Percentiles rank a stretch among this genome's conserved stretches.
phyloP scores from a whole-genome alignment of 306 rosid species.

The Canavalia ensiformis region DNA sequence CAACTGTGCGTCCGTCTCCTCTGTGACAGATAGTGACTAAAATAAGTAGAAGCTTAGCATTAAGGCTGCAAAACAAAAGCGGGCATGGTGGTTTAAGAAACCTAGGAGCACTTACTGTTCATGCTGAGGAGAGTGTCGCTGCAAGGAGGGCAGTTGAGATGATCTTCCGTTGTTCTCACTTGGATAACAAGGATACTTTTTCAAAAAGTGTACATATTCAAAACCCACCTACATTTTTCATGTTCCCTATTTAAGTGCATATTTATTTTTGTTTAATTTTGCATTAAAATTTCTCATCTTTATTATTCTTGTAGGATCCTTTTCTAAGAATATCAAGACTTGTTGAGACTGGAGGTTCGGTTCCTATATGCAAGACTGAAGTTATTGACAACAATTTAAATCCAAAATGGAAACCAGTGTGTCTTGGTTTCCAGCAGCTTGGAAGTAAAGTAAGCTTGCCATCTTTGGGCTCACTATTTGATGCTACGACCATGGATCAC shows the following conservation, averaged over 20 bases:
- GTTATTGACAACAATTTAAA: constrained; percentile 72
- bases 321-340: constrained; percentile 80
- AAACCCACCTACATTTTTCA: not conserved
- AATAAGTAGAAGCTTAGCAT: constrained; percentile 59
- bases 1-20: not conserved
- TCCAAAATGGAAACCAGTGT: constrained; percentile 84
- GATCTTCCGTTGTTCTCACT: constrained; percentile 69
- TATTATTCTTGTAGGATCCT: constrained; percentile 71
- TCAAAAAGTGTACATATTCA: constrained; percentile 72
- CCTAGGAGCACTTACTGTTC: constrained; percentile 72
- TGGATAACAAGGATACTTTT: constrained; percentile 81
- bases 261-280: not conserved
- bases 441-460: constrained; percentile 76
- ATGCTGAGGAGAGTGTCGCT: constrained; percentile 78
- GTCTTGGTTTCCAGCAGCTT: constrained; percentile 70
- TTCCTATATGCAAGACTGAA: constrained; percentile 95
- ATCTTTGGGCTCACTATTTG: constrained; percentile 22
- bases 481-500: constrained; percentile 1
- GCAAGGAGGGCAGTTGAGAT: constrained; percentile 75
- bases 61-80: constrained; percentile 57
- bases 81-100: constrained; percentile 55
- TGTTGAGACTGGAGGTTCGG: constrained; percentile 76
- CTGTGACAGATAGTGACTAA: constrained; percentile 76
- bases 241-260: not conserved
- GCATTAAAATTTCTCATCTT: not conserved